These are phyloP conservation scores for Jaapia argillacea DNA, from an alignment of 768 basidiomycete species.

Conservation along the genomic window DNA sequence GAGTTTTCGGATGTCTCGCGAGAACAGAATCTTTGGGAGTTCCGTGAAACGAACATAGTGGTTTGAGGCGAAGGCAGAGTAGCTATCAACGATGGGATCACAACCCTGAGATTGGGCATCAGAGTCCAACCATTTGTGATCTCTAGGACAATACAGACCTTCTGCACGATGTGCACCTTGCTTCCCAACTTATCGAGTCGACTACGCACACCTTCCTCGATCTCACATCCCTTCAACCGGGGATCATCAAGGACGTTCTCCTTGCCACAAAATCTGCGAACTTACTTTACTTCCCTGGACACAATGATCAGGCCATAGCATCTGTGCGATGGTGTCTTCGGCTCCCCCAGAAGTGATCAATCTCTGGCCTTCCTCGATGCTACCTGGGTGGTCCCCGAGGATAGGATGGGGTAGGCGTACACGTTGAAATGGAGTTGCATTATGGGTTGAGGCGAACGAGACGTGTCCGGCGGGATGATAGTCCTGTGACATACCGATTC, in stretches of 20 bases:
- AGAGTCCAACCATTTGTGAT: neutral
- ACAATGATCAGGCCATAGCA: conserved; percentile 41
- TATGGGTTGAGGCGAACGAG: conserved; percentile 32
- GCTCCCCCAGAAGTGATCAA: neutral
- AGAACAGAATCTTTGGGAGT: neutral
- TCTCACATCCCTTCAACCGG: neutral
- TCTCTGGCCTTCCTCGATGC: neutral
- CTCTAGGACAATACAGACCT: conserved; percentile 6
- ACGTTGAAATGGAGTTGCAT: conserved; percentile 16
- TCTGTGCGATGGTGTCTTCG: conserved; percentile 16
- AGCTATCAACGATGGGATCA: conserved; percentile 24
- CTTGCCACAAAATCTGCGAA: neutral
- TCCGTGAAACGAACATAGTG: conserved; percentile 1
- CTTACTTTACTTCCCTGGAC: conserved; percentile 17
- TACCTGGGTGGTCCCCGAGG: conserved; percentile 1
- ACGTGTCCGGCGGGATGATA: conserved; percentile 30
- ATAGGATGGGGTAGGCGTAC: conserved; percentile 15
- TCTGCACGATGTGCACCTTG: conserved; percentile 16
- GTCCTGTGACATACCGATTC: no score
- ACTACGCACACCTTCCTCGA: neutral
- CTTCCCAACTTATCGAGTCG: neutral
- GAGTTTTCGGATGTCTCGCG: conserved; percentile 17
- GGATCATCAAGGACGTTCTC: no score
- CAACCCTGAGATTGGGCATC: neutral
- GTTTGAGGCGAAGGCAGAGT: conserved; percentile 31